These are phyloP conservation scores for Ceratobasidium sp. DNA, from an alignment of 1,284 basidiomycete genomes.

Conservation along the genomic window DNA sequence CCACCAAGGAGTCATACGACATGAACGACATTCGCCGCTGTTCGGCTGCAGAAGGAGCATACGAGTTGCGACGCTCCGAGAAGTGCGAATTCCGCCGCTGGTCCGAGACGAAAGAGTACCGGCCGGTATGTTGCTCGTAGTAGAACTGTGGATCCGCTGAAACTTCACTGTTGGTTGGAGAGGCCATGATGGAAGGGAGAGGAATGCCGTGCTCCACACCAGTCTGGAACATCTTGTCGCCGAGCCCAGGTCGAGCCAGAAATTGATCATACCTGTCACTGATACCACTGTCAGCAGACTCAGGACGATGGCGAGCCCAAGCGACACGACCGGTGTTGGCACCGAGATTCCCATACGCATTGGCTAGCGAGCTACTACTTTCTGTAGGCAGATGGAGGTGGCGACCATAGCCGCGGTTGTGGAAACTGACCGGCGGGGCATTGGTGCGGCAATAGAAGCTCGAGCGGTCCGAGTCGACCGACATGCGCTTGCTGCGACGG, in stretches of 20 bases:
- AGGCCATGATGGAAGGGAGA: conserved; percentile 73
- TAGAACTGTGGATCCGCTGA: conserved; percentile 52
- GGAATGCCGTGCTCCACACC: conserved; percentile 67
- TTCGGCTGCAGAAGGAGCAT: conserved; percentile 20
- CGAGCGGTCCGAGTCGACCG: conserved; percentile 72
- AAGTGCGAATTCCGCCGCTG: conserved; percentile 51
- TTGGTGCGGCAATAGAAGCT: conserved; percentile 70
- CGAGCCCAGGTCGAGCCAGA: conserved; percentile 76
- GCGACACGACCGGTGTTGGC: conserved; percentile 66
- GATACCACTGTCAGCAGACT: conserved; percentile 72
- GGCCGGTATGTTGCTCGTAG: conserved; percentile 14
- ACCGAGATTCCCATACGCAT: conserved; percentile 65
- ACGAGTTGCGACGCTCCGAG: conserved; percentile 27
- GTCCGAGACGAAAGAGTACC: conserved; percentile 49
- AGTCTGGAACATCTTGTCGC: conserved; percentile 88
- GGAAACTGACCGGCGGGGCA: conserved; percentile 73
- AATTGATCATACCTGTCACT: conserved; percentile 71
- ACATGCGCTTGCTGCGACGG: conserved; percentile 63
- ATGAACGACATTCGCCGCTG: conserved; percentile 45
- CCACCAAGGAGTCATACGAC: conserved; percentile 72
- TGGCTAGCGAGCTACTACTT: conserved; percentile 65
- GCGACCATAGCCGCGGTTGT: conserved; percentile 65
- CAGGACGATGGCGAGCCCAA: conserved; percentile 71
- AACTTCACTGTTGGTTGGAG: conserved; percentile 63
- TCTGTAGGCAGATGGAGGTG: conserved; percentile 63